A percentile compares a stretch with the other conserved stretches of the same genome.
Evolutionary conservation across 2,329 filamentous ascomycete species (phyloP).

Genomic region (Pseudogymnoascus pannorum): DNA sequence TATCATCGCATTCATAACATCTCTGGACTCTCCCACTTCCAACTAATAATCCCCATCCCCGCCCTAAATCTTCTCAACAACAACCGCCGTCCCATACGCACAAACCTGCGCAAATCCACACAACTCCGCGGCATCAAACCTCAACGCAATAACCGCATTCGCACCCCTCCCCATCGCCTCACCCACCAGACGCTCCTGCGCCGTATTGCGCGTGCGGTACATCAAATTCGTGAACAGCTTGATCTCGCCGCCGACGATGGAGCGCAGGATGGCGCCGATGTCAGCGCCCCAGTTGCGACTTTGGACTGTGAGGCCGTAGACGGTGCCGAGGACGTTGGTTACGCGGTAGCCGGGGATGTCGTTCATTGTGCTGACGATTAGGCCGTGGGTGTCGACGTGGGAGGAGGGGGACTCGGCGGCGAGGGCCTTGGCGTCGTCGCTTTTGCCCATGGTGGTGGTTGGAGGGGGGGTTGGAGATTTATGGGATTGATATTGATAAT

Average conservation of each 20-base stretch:
- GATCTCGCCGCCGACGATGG: conserved; percentile 51
- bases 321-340: conserved; percentile 48
- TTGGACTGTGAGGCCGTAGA: conserved; percentile 50
- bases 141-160: conserved; percentile 52
- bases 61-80: conserved; percentile 48
- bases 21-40: neutral
- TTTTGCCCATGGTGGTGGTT: conserved; percentile 20
- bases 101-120: conserved; percentile 51
- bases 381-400: conserved; percentile 54
- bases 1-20: neutral
- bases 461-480: neutral
- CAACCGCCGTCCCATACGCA: conserved; percentile 52
- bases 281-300: conserved; percentile 52
- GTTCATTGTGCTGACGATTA: conserved; percentile 57
- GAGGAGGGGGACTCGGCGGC: conserved; percentile 28
- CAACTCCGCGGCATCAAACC: conserved; percentile 50
- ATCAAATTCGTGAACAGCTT: conserved; percentile 52
- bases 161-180: conserved; percentile 51
- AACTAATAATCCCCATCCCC: neutral
- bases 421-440: neutral
- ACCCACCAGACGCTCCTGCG: conserved; percentile 46
- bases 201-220: conserved; percentile 51
- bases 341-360: conserved; percentile 55
- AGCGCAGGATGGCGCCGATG: conserved; percentile 49
- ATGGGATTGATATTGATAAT: neutral